Base-by-base conservation (phyloP, 2,329 filamentous ascomycete species). In the Annulohypoxylon truncatum region DNA sequence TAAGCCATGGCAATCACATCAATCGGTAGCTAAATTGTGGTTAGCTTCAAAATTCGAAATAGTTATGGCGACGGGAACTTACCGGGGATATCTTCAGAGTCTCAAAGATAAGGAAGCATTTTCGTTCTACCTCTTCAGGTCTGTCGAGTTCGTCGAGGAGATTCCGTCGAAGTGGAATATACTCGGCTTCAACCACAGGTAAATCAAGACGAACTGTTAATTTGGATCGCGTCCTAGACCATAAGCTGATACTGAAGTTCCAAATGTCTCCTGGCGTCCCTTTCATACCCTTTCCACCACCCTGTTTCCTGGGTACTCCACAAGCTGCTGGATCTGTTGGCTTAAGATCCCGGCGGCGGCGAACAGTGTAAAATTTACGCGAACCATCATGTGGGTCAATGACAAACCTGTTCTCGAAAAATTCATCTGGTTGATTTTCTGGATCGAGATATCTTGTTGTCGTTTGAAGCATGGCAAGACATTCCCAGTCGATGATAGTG, bases 231-330 rank as follows among this genome's bases (percentile, higher is more conserved):
- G 88, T 79, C 20, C 89, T 91, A 4, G 84, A 82, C 79, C 87
- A 95, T 15, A 94, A 82, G 75, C 92, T 97, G 72, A 92, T 86
- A 54, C 90, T 94, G 78, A 96, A 98, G 71, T 94, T 90, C 67
- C 95, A 86, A 69, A 98, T 97, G 58, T 87, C 90, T 18, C 83
- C 79, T 9, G 66, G 61, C 0, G 66, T 67, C 2, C 82, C 80
- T 63, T 55, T 76, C 69, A 63, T 76, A 73, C 77, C 82, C 82
- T 28, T 79, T 63, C 47, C 82, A 76, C 78, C 87, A 78, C 77
- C 76, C 72, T 66, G 84, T 77, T 72, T 80, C 66, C 79, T 79
- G 3, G 84, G 84, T 13, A 85, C 84, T 53, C 81, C 82, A 0
- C 82, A 79, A 0, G 92, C 91, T 4, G 93, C 87, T 0, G 83